A percentile compares a stretch with the other conserved stretches of the same genome.
Conservation (phyloP, 2,329 filamentous ascomycete genomes). For the Talaromyces sp. region DNA sequence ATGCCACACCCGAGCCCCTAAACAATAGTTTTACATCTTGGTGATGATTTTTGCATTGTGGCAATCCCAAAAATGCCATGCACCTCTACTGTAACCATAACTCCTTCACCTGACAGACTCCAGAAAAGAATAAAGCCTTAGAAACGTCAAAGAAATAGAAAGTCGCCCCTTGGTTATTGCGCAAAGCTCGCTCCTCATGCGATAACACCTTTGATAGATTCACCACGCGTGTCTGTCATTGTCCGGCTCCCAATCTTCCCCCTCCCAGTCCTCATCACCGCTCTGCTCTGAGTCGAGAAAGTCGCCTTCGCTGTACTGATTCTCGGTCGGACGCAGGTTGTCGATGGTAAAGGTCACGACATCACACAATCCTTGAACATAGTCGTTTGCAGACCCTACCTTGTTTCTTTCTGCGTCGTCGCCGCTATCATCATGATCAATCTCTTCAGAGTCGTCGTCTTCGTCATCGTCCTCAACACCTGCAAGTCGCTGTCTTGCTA, state of each 20-base stretch:
- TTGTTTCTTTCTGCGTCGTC: background rate
- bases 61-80: background rate
- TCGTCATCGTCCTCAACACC: conserved; percentile 25
- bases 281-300: conserved; percentile 60
- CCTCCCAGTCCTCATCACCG: conserved; percentile 60
- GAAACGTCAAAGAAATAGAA: background rate
- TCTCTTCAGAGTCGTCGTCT: conserved; percentile 13
- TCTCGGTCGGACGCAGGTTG: conserved; percentile 59
- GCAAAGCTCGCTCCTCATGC: background rate
- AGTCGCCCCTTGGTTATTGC: background rate
- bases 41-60: background rate
- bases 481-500: conserved; percentile 30
- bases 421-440: conserved; percentile 19
- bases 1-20: background rate
- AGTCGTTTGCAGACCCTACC: conserved; percentile 18
- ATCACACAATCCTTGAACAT: conserved; percentile 57
- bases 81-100: background rate
- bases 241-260: conserved; percentile 29
- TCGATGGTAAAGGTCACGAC: conserved; percentile 59
- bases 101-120: conserved; percentile 5
- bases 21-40: conserved; percentile 9
- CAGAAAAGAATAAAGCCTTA: background rate
- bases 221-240: conserved; percentile 30
- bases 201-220: background rate
- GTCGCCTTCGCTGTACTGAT: conserved; percentile 57